Percentiles rank a stretch among this genome's conserved stretches.
phyloP scores from a whole-genome alignment of 1,284 basidiomycete genomes.

The Sporisorium exsertum region DNA sequence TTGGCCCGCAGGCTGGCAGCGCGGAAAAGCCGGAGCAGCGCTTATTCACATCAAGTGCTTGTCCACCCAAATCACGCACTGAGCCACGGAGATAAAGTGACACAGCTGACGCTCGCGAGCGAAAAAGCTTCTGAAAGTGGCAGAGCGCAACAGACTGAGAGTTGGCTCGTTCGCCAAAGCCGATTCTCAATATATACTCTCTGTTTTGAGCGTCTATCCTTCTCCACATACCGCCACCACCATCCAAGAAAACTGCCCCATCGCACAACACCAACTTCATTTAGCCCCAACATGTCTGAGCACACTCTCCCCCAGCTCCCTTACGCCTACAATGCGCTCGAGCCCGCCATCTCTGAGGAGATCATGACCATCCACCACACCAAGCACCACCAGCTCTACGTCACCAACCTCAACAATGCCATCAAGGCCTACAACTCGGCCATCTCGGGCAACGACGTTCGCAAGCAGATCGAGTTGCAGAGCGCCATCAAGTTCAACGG shows the following conservation, averaged over 20 bases:
- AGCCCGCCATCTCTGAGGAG: conserved; percentile 83
- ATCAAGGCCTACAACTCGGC: conserved; percentile 83
- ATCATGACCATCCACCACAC: conserved; percentile 81
- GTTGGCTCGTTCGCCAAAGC: conserved; percentile 30
- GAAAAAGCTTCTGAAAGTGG: not conserved
- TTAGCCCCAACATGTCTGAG: conserved; percentile 54
- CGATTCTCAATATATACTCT: conserved; percentile 18
- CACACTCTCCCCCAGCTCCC: conserved; percentile 88
- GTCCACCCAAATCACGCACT: conserved; percentile 5
- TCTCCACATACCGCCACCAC: not conserved
- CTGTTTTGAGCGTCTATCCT: not conserved
- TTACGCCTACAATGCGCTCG: conserved; percentile 88
- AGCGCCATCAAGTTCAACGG: conserved; percentile 90
- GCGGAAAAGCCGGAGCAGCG: conserved; percentile 10
- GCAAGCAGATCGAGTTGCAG: conserved; percentile 86
- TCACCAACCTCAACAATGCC: conserved; percentile 74
- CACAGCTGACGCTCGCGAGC: no score
- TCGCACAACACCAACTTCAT: not conserved
- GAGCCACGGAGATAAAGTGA: not conserved
- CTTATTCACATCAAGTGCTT: conserved; percentile 3
- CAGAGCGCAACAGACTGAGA: not conserved
- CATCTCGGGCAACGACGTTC: conserved; percentile 75
- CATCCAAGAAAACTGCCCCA: no score
- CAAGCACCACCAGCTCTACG: conserved; percentile 82
- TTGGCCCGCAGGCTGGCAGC: not conserved